Base-by-base conservation (phyloP, 225 moss, liverwort and hornwort species). In the Pseudoscleropodium purum region DNA sequence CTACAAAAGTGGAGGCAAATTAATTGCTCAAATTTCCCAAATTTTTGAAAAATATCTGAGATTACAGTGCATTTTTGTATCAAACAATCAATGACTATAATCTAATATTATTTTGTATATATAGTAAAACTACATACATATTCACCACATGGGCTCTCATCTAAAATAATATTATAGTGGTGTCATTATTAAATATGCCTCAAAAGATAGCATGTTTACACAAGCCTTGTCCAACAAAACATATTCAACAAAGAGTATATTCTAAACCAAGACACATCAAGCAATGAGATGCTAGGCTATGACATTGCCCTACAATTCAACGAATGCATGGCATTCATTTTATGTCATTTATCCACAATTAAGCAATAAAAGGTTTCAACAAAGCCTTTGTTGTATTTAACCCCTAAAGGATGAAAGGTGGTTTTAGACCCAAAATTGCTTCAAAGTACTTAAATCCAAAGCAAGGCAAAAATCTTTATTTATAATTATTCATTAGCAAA, bases 301-400 rank as follows among this genome's bases (percentile, higher is more conserved):
- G 2, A 2, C 7, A 19, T 75, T 75, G 31, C 19, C 12, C 7
- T 76, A 34, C 6, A 52, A 76, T 51, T 51, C 13, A 76, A 14
- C 0, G 0, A 52, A 34, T 8, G 34, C 52, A 34, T 34, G 8
- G 5, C 3, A 34, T 5, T 34, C 2, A 1, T 51, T 76, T 20
- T 33, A 7, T 33, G 34, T 34, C 34, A 77, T 12, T 14, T 52
- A 20, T 0, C 2, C 2, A 77, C 21, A 52, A 52, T 1, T 5
- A 0, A 76, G 2, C 3, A 76, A 36, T 52, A 0, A 77, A 0
- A 77, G 2, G 13, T 8, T 77, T 52, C 4, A 34, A 34, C 0
- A 33, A 3, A 34, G 8, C 8, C 36, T 33, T 33, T 51, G 5
- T 76, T 75, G 14, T 34, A 52, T 52, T 34, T 51, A 51, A 51